A percentile compares a stretch with the other conserved stretches of the same genome.
Conservation (phyloP, 164 flowering plant genomes). For the Nymphaea thermarum region DNA sequence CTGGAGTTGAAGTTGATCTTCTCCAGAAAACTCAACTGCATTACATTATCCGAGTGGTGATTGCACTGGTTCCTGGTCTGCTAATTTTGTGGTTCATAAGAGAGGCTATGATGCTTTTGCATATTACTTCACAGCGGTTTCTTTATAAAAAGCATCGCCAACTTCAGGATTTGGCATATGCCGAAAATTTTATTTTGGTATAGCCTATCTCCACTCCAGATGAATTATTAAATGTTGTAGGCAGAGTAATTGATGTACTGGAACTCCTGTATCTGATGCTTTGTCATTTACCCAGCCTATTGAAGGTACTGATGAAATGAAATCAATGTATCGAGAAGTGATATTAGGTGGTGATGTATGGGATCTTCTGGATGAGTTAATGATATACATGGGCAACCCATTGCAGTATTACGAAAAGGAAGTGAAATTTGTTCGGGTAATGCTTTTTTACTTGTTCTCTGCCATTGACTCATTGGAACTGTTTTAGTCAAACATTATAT, state of each 20-base stretch:
- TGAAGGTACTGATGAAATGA: slow-evolving; percentile 56
- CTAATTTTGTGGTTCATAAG: slow-evolving; percentile 70
- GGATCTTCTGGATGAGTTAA: slow-evolving; percentile 95
- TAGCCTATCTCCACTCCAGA: neutral
- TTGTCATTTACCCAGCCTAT: slow-evolving; percentile 48
- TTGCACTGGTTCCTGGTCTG: slow-evolving; percentile 77
- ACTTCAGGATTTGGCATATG: slow-evolving; percentile 80
- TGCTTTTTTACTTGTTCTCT: neutral
- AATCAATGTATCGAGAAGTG: slow-evolving; percentile 83
- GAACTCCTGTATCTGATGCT: slow-evolving; percentile 3
- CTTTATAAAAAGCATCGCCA: slow-evolving; percentile 76
- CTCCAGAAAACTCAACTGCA: slow-evolving; percentile 75
- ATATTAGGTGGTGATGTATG: slow-evolving; percentile 95
- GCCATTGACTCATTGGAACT: neutral
- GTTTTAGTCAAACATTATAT: neutral
- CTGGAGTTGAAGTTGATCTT: slow-evolving; percentile 96
- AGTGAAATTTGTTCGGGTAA: slow-evolving; percentile 90
- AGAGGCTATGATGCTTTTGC: slow-evolving; percentile 65
- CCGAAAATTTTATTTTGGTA: slow-evolving; percentile 93
- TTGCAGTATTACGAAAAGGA: slow-evolving; percentile 79
- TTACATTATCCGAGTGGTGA: slow-evolving; percentile 53
- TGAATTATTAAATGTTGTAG: too few relatives aligned
- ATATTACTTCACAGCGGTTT: slow-evolving; percentile 55
- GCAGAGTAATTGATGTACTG: too few relatives aligned
- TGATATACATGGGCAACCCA: slow-evolving; percentile 94